Percentiles rank a stretch among this genome's conserved stretches.
These are phyloP conservation scores for Cladosporium sp. DNA, from an alignment of 2,329 filamentous ascomycete genomes.

Conservation along the genomic window DNA sequence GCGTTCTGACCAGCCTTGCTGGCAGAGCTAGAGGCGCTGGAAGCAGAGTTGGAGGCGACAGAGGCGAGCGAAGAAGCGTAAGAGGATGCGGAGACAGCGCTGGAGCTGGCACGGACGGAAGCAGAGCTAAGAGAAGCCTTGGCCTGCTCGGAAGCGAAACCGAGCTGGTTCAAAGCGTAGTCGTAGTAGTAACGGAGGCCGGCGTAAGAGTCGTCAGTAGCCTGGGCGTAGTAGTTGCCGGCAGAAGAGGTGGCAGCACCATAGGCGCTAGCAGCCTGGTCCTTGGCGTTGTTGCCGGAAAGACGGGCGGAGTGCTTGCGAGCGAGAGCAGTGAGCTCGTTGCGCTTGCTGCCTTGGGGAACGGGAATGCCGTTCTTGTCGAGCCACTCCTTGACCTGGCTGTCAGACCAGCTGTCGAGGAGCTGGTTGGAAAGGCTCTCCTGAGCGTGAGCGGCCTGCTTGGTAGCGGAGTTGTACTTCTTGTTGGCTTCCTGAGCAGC, in stretches of 20 bases:
- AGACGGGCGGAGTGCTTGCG: conserved; percentile 78
- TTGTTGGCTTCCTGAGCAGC: conserved; percentile 45
- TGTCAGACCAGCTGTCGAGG: conserved; percentile 86
- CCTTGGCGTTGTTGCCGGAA: conserved; percentile 56
- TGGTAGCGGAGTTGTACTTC: conserved; percentile 60
- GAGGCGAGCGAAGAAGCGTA: conserved; percentile 28
- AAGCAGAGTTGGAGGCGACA: conserved; percentile 24
- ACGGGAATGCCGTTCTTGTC: conserved; percentile 88
- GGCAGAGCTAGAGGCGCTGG: conserved; percentile 24
- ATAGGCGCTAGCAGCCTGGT: conserved; percentile 40
- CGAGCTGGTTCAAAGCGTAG: conserved; percentile 42
- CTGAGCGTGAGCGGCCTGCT: conserved; percentile 56
- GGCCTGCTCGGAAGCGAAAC: conserved; percentile 39
- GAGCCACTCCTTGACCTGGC: conserved; percentile 83
- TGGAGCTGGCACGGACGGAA: conserved; percentile 22
- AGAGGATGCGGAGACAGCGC: conserved; percentile 16
- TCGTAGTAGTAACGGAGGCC: conserved; percentile 35
- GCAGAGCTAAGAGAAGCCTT: conserved; percentile 33
- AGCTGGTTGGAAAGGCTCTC: conserved; percentile 74
- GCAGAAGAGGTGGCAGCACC: conserved; percentile 51
- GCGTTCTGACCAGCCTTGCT: conserved; percentile 22
- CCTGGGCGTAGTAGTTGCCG: conserved; percentile 71
- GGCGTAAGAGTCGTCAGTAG: conserved; percentile 59
- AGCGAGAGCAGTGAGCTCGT: conserved; percentile 84
- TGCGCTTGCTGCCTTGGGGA: conserved; percentile 84